Percentiles rank a stretch among this genome's conserved stretches.
Conservation (phyloP, 1,139 yeast genomes). For the Citeromyces hawaiiensis region DNA sequence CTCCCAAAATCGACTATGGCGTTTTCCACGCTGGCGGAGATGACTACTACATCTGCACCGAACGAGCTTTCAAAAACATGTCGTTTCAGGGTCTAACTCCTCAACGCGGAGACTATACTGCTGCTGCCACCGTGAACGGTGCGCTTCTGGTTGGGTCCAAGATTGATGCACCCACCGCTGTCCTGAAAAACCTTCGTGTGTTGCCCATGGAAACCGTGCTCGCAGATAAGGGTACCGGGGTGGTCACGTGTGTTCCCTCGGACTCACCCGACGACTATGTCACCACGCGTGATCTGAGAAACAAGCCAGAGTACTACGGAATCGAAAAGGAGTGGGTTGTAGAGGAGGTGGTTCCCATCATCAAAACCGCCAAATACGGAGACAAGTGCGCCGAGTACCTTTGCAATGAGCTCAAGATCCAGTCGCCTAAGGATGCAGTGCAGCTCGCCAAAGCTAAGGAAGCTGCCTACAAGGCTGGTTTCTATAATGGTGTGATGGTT, state of each 20-base stretch:
- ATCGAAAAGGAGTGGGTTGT: slow-evolving; percentile 83
- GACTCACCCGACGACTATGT: slow-evolving; percentile 96
- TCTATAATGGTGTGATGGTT: slow-evolving; percentile 75
- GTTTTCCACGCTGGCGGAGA: slow-evolving; percentile 75
- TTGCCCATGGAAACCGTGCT: slow-evolving; percentile 97
- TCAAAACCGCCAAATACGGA: slow-evolving; percentile 79
- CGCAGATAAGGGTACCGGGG: slow-evolving; percentile 96
- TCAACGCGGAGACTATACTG: slow-evolving; percentile 60
- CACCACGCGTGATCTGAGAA: slow-evolving; percentile 69
- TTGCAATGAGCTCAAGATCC: slow-evolving; percentile 79
- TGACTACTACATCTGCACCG: slow-evolving; percentile 75
- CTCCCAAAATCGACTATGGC: slow-evolving; percentile 90
- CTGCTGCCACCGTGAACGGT: slow-evolving; percentile 56
- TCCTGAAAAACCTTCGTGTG: slow-evolving; percentile 58
- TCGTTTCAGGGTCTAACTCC: slow-evolving; percentile 90
- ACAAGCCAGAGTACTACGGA: slow-evolving; percentile 85
- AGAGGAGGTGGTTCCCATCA: slow-evolving; percentile 58
- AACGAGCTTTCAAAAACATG: slow-evolving; percentile 98
- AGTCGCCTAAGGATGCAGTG: slow-evolving; percentile 85
- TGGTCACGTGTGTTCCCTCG: slow-evolving; percentile 96
- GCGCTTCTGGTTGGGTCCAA: slow-evolving; percentile 69
- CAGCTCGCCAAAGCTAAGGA: slow-evolving; percentile 90
- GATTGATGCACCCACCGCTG: slow-evolving; percentile 77
- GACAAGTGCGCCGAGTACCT: slow-evolving; percentile 76
- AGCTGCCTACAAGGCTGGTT: slow-evolving; percentile 92